A percentile compares a stretch with the other conserved stretches of the same genome.
Conservation (phyloP, 179 eudicot species). For the Gypsophila paniculata region DNA sequence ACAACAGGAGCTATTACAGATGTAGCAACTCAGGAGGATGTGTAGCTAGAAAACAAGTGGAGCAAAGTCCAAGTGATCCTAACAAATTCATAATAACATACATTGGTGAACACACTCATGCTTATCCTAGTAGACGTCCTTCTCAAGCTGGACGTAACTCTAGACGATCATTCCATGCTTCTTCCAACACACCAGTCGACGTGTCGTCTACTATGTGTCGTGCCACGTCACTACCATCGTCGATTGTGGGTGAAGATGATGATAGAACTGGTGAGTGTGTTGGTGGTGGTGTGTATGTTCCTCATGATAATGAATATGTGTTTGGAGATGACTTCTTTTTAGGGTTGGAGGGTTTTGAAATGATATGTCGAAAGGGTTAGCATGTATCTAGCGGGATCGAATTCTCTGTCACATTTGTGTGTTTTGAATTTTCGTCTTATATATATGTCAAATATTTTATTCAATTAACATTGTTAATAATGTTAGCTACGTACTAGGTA, state of each 20-base stretch:
- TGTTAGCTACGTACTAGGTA: too few relatives aligned
- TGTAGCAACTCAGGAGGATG: slow-evolving; percentile 79
- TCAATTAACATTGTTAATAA: too few relatives aligned
- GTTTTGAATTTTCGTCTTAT: too few relatives aligned
- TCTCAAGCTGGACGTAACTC: slow-evolving; percentile 75
- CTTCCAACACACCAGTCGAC: not conserved
- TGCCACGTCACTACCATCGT: too few relatives aligned
- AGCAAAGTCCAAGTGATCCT: slow-evolving; percentile 51
- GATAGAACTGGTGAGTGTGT: not conserved
- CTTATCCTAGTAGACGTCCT: slow-evolving; percentile 59
- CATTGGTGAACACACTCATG: slow-evolving; percentile 75
- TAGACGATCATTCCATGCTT: not conserved
- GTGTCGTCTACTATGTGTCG: not conserved
- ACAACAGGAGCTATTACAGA: slow-evolving; percentile 72
- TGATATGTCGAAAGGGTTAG: too few relatives aligned
- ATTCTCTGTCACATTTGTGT: too few relatives aligned
- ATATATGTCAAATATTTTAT: too few relatives aligned
- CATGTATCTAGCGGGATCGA: too few relatives aligned
- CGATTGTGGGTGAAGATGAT: not conserved
- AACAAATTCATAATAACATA: slow-evolving; percentile 54
- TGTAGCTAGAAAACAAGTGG: slow-evolving; percentile 82
- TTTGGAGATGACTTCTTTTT: not conserved
- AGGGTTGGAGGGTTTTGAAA: slow-evolving; percentile 4
- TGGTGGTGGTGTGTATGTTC: not conserved
- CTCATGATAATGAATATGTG: not conserved